A percentile compares a stretch with the other conserved stretches of the same genome.
Conservation (phyloP, 352 stramenopile species). For the Pythium aristosporum region DNA sequence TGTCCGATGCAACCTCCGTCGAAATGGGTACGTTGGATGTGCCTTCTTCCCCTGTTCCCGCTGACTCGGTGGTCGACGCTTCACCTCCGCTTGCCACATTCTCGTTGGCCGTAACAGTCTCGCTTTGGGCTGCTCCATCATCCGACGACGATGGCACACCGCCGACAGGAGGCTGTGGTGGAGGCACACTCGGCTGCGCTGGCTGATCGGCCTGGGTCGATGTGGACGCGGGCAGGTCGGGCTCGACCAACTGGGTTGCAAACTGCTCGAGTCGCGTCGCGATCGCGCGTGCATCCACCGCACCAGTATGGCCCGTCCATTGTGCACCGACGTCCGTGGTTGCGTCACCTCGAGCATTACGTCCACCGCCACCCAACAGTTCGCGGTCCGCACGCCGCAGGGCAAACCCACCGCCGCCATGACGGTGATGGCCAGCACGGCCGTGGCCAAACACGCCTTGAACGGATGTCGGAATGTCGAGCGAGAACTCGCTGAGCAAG, state of each 20-base stretch:
- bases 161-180: neutral
- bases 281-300: constrained; percentile 57
- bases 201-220: neutral
- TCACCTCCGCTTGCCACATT: neutral
- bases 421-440: constrained; percentile 21
- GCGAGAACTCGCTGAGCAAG: constrained; percentile 78
- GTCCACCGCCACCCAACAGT: constrained; percentile 34
- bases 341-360: constrained; percentile 34
- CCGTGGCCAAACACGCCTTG: constrained; percentile 36
- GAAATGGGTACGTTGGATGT: neutral
- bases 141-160: neutral
- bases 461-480: constrained; percentile 59
- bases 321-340: neutral
- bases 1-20: constrained; percentile 41
- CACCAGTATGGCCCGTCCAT: constrained; percentile 31
- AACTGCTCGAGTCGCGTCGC: constrained; percentile 75
- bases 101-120: too few relatives aligned
- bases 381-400: constrained; percentile 53
- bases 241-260: constrained; percentile 50
- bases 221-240: constrained; percentile 19
- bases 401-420: constrained; percentile 17
- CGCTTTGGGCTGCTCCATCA: neutral
- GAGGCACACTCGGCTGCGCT: neutral
- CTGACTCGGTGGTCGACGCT: neutral
- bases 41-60: neutral